Base-by-base conservation (phyloP, 2,329 filamentous ascomycete genomes). In the Diaporthe destruens region DNA sequence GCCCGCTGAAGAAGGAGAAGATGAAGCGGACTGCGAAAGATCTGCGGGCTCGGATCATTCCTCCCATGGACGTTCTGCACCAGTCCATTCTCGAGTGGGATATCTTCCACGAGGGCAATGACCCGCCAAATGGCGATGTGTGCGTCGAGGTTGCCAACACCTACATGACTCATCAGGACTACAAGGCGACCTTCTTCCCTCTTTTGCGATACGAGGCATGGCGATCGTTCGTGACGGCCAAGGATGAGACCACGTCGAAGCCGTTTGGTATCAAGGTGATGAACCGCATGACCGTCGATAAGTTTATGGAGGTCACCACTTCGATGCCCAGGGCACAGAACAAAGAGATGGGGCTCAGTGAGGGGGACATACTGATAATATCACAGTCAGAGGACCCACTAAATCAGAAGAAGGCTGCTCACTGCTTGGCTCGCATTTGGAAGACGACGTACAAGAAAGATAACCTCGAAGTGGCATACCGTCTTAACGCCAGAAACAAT, bases 201-300 rank as follows among this genome's bases (percentile, higher is more conserved):
- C 86, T 99, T 29, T 87, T 99, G 44, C 91, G 96, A 39, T 92
- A 97, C 34, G 96, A 99, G 85, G 96, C 96, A 39, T 99, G 96
- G 96, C 93, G 97, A 79, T 93, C 94, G 6, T 96, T 99, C 80
- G 92, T 97, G 66, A 95, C 94, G 65, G 90, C 94, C 25, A 95
- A 95, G 80, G 94, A 98, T 78, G 96, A 99, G 81, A 90, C 92
- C 61, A 93, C 89, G 25, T 90, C 91, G 75, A 94, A 92, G 79
- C 86, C 94, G 0, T 97, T 98, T 78, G 94, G 95, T 74, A 91
- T 98, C 81, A 97, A 95, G 79, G 89, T 99, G 69, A 89, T 93
- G 65, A 97, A 93, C 78, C 93, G 96, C 74, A 91, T 96, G 79
- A 96, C 92, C 59, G 95, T 99, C 14, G 96, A 99, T 82, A 93